Conservation (phyloP, 176 grass and related monocot species). For the Cenchrus fungigraminus region DNA sequence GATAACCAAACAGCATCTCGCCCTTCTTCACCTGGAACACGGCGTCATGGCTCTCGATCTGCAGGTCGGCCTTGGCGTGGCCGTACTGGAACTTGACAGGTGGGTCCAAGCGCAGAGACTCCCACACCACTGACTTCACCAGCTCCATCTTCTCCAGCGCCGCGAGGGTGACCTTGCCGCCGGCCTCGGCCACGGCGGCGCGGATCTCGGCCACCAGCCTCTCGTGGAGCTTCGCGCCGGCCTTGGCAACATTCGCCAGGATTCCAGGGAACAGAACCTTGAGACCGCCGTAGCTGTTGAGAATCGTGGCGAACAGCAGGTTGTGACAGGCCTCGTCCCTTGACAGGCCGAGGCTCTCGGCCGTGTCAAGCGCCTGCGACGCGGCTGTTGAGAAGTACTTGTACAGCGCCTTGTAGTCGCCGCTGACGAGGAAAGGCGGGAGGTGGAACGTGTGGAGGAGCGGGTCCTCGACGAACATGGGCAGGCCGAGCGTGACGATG, state of each 20-base stretch:
- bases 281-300: constrained; percentile 71
- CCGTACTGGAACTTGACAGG: constrained; percentile 82
- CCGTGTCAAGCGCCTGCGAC: constrained; percentile 40
- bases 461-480: constrained; percentile 63
- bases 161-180: constrained; percentile 47
- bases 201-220: constrained; percentile 54
- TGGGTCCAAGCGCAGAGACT: constrained; percentile 69
- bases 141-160: constrained; percentile 78
- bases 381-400: constrained; percentile 45
- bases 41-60: constrained; percentile 64
- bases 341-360: constrained; percentile 49
- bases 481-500: constrained; percentile 53
- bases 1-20: constrained; percentile 79
- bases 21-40: constrained; percentile 57
- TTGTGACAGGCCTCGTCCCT: constrained; percentile 75
- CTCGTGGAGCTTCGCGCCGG: constrained; percentile 48
- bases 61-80: constrained; percentile 55
- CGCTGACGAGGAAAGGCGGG: constrained; percentile 37
- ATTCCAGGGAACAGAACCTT: constrained; percentile 57
- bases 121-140: constrained; percentile 68
- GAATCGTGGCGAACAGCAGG: constrained; percentile 62
- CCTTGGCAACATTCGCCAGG: constrained; percentile 31
- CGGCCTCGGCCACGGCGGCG: constrained; percentile 37
- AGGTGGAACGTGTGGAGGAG: constrained; percentile 63
- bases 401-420: constrained; percentile 63